Percentiles rank a stretch among this genome's conserved stretches.
phyloP scores from a whole-genome alignment of 176 grass and related monocot species.

The Oryza meyeriana region DNA sequence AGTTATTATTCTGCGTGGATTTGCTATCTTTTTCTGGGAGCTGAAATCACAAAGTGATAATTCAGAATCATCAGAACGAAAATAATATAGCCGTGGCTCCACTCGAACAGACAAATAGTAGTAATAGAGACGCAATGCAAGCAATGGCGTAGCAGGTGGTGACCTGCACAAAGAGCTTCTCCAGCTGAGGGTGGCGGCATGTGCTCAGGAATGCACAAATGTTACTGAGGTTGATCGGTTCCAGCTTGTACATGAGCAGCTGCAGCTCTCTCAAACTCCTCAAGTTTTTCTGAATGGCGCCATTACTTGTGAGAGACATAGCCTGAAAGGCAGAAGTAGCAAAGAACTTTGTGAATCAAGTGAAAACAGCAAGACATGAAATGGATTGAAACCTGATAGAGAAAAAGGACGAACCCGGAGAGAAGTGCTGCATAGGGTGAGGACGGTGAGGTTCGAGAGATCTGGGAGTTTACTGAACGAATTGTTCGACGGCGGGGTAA shows the following conservation, averaged over 20 bases:
- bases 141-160: too few relatives aligned
- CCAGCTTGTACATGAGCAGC: conserved; percentile 44
- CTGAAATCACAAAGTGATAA: background rate
- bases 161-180: conserved; percentile 64
- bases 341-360: background rate
- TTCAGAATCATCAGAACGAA: background rate
- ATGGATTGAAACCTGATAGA: background rate
- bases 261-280: conserved; percentile 56
- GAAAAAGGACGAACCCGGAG: conserved; percentile 39
- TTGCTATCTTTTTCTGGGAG: background rate
- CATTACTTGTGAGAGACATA: background rate
- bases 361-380: background rate
- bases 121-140: too few relatives aligned
- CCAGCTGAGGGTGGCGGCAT: conserved; percentile 34
- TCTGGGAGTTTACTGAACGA: conserved; percentile 16
- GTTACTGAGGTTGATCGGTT: conserved; percentile 31
- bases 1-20: background rate
- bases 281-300: conserved; percentile 36
- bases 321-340: conserved; percentile 5
- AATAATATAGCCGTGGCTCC: too few relatives aligned
- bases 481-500: background rate
- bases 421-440: conserved; percentile 48
- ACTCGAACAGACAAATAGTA: too few relatives aligned
- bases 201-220: conserved; percentile 45
- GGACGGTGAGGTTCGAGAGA: conserved; percentile 42